A percentile compares a stretch with the other conserved stretches of the same genome.
These are phyloP conservation scores for Coprinopsis sp. DNA, from an alignment of 768 basidiomycete species.

Conservation along the genomic window DNA sequence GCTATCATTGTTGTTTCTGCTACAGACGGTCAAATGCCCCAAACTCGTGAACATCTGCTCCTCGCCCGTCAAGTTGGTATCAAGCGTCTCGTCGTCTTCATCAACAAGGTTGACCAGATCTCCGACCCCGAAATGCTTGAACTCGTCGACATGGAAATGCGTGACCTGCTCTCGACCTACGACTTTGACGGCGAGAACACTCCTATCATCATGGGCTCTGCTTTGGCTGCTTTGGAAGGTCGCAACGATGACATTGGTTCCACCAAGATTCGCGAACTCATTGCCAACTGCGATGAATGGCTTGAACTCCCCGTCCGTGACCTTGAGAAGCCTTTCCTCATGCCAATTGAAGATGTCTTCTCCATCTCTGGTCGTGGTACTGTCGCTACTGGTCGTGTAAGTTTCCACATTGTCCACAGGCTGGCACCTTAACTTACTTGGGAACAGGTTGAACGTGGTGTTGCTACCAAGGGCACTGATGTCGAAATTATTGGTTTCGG, in stretches of 20 bases:
- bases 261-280: slow-evolving; percentile 74
- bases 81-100: slow-evolving; percentile 96
- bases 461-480: slow-evolving; percentile 86
- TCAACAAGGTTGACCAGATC: slow-evolving; percentile 98
- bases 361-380: slow-evolving; percentile 98
- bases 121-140: slow-evolving; percentile 98
- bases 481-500: slow-evolving; percentile 92
- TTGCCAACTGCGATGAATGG: slow-evolving; percentile 89
- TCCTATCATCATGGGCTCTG: slow-evolving; percentile 97
- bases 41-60: slow-evolving; percentile 96
- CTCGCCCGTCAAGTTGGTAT: slow-evolving; percentile 98
- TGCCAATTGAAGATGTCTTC: slow-evolving; percentile 56
- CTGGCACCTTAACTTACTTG: neutral
- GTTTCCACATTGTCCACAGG: slow-evolving; percentile 19
- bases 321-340: slow-evolving; percentile 5
- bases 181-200: slow-evolving; percentile 97
- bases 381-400: slow-evolving; percentile 88
- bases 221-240: slow-evolving; percentile 90
- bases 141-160: slow-evolving; percentile 99
- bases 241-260: slow-evolving; percentile 75
- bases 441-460: slow-evolving; percentile 81
- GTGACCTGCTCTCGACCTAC: slow-evolving; percentile 87
- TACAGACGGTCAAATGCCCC: slow-evolving; percentile 99
- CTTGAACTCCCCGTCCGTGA: slow-evolving; percentile 87
- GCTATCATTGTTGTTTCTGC: slow-evolving; percentile 96